These are phyloP conservation scores for Amanita pseudoporphyria DNA, from an alignment of 768 basidiomycete species.

Conservation along the genomic window DNA sequence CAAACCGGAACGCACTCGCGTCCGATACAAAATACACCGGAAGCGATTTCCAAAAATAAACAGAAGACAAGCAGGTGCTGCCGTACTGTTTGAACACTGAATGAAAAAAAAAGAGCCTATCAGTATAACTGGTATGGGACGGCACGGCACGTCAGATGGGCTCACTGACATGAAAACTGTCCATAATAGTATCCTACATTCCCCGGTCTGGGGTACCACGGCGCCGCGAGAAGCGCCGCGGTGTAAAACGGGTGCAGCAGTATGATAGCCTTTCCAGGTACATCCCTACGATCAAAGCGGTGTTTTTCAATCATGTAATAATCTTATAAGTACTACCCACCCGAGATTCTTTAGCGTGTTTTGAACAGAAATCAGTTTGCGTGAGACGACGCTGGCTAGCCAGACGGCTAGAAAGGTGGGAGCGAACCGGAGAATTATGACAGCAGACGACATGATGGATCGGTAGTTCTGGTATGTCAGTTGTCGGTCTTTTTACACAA, in stretches of 20 bases:
- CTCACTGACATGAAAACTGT: slow-evolving; percentile 27
- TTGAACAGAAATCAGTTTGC: neutral
- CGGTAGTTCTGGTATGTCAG: no score
- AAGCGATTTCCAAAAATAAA: slow-evolving; percentile 20
- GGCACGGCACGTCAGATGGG: no score
- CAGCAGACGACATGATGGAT: no score
- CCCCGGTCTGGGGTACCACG: slow-evolving; percentile 23
- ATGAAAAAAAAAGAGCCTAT: neutral
- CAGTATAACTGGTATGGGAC: neutral
- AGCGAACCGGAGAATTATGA: no score
- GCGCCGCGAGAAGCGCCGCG: slow-evolving; percentile 16
- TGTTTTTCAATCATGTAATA: neutral
- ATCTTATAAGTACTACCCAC: neutral
- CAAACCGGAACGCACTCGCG: slow-evolving; percentile 28
- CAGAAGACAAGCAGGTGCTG: slow-evolving; percentile 28
- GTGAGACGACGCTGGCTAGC: neutral
- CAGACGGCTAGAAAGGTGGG: neutral
- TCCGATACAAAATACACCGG: slow-evolving; percentile 34
- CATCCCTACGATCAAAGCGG: neutral
- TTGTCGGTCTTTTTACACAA: no score
- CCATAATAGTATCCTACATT: slow-evolving; percentile 23
- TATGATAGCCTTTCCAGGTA: neutral
- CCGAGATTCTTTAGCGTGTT: neutral
- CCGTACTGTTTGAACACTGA: slow-evolving; percentile 30
- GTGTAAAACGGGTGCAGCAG: slow-evolving; percentile 23